Conservation (phyloP, 2,329 filamentous ascomycete species). For the Fusarium redolens region DNA sequence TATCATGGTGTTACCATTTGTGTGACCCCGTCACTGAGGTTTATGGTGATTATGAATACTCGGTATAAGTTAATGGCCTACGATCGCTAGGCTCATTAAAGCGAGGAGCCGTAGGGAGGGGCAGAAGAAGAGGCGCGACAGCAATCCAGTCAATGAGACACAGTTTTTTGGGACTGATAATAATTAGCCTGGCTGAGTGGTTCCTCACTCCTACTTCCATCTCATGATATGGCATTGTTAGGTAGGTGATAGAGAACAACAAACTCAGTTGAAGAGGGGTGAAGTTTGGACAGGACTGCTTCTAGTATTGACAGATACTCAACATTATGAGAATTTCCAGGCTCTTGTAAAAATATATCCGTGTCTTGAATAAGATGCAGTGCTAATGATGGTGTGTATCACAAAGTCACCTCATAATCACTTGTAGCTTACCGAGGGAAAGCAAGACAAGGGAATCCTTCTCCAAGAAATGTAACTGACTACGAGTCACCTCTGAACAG, state of each 20-base stretch:
- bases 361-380: not conserved
- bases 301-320: not conserved
- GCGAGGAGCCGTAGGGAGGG: not conserved
- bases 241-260: not conserved
- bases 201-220: not conserved
- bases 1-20: slow-evolving; percentile 24
- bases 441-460: not conserved
- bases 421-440: not conserved
- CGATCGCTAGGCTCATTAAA: not conserved
- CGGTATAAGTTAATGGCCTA: not conserved
- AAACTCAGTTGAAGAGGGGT: not conserved
- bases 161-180: too few relatives aligned
- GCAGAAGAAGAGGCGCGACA: not conserved
- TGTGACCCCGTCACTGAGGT: slow-evolving; percentile 21
- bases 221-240: not conserved
- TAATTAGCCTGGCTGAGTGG: not conserved
- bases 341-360: not conserved
- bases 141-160: not conserved
- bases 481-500: not conserved
- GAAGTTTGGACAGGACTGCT: not conserved
- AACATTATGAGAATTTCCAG: not conserved
- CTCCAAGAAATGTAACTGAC: not conserved
- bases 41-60: not conserved
- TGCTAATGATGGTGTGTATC: not conserved
- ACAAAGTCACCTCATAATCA: not conserved